Conservation (phyloP, 176 grass and related monocot species). For the Poa pratensis region DNA sequence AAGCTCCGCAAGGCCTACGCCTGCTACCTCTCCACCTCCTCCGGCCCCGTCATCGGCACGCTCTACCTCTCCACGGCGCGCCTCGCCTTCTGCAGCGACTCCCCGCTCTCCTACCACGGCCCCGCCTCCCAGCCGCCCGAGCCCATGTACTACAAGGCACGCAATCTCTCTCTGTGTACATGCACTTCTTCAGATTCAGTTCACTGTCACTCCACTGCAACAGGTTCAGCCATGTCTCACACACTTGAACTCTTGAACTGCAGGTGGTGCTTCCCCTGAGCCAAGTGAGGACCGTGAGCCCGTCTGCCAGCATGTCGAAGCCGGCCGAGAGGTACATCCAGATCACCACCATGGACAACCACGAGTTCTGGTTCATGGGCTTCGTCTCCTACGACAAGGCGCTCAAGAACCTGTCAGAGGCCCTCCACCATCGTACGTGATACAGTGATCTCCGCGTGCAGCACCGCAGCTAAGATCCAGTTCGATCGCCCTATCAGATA, state of each 20-base stretch:
- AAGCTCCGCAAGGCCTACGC: conserved; percentile 87
- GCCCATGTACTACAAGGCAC: conserved; percentile 75
- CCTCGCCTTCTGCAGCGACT: conserved; percentile 88
- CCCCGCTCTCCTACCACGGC: conserved; percentile 57
- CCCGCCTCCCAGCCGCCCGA: conserved; percentile 42
- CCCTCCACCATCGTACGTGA: conserved; percentile 38
- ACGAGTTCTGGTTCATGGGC: conserved; percentile 97
- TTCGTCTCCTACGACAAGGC: conserved; percentile 93
- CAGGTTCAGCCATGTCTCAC: not conserved
- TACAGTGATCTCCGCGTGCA: not conserved
- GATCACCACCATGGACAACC: conserved; percentile 57
- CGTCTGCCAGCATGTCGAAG: conserved; percentile 60
- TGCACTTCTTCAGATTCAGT: not conserved
- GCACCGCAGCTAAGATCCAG: not conserved
- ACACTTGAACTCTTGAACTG: not conserved
- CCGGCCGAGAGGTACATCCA: conserved; percentile 80
- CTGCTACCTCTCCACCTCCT: conserved; percentile 90
- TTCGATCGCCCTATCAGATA: not conserved
- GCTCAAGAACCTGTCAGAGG: conserved; percentile 63
- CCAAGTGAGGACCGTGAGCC: conserved; percentile 60
- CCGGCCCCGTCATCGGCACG: conserved; percentile 84
- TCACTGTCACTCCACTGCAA: not conserved
- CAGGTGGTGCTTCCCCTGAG: conserved; percentile 73
- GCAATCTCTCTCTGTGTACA: not conserved
- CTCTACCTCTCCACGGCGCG: conserved; percentile 81